Conservation (phyloP, 2,329 filamentous ascomycete genomes). For the Colletotrichum tropicicola region DNA sequence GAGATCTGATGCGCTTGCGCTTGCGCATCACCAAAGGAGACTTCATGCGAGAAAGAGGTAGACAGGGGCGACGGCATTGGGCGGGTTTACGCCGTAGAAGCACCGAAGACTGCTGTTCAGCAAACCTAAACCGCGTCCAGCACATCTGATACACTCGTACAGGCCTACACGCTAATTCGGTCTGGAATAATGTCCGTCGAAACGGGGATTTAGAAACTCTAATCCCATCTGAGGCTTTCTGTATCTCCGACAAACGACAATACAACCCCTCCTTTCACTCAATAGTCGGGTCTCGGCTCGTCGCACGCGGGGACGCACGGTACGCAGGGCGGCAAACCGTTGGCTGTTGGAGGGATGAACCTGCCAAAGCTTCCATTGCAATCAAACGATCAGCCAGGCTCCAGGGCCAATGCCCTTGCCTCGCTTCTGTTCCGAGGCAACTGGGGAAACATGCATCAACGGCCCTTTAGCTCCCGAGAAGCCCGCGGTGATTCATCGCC, state of each 20-base stretch:
- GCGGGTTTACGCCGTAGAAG: background rate
- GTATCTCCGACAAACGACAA: background rate
- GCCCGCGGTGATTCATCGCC: background rate
- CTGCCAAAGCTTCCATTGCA: background rate
- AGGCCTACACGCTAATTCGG: background rate
- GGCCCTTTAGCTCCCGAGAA: background rate
- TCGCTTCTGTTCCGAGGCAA: background rate
- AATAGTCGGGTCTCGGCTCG: background rate
- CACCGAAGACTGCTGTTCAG: background rate
- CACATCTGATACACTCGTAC: background rate
- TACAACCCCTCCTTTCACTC: background rate
- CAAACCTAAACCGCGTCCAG: conserved; percentile 1
- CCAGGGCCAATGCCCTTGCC: background rate
- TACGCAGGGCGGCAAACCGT: background rate
- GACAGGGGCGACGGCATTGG: background rate
- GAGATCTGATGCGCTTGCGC: background rate
- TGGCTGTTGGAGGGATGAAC: conserved; percentile 12
- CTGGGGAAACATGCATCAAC: background rate
- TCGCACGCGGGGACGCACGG: conserved; percentile 3
- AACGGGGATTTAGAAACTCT: conserved; percentile 11
- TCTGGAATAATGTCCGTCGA: background rate
- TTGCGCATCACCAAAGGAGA: too few relatives aligned
- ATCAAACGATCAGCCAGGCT: background rate
- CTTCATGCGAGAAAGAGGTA: background rate
- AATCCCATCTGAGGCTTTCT: background rate